phyloP scores from a whole-genome alignment of 805 yeast species.

The Torulaspora quercuum region DNA sequence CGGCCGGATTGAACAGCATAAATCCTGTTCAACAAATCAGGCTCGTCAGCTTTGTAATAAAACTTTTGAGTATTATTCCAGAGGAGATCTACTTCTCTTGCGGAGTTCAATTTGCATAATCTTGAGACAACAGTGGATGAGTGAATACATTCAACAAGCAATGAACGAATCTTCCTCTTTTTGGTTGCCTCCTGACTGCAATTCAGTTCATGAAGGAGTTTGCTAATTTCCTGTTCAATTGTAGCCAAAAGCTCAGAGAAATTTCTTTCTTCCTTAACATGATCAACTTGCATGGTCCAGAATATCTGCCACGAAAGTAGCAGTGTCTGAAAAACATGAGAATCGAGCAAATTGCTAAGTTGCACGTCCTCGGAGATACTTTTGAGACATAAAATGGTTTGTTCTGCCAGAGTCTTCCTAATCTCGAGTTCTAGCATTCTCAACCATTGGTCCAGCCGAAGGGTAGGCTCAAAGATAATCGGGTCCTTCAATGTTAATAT shows the following conservation, averaged over 20 bases:
- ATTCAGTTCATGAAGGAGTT: constrained; percentile 1
- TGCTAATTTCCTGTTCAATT: constrained; percentile 3
- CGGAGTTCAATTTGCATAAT: constrained; percentile 18
- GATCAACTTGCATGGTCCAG: constrained; percentile 51
- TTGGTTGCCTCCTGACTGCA: constrained; percentile 1
- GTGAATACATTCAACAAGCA: constrained; percentile 67
- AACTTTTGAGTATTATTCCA: constrained; percentile 58
- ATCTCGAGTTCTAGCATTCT: constrained; percentile 52
- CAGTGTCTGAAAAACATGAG: constrained; percentile 54
- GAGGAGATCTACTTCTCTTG: constrained; percentile 23
- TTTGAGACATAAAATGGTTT: constrained; percentile 35
- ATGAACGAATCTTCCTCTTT: constrained; percentile 50
- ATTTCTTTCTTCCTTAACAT: constrained; percentile 16
- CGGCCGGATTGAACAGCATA: constrained; percentile 52
- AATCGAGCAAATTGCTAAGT: constrained; percentile 31
- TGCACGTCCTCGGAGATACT: constrained; percentile 14
- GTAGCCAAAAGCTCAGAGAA: background rate
- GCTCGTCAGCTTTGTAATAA: constrained; percentile 33
- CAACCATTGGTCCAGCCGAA: constrained; percentile 55
- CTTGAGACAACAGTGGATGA: constrained; percentile 43
- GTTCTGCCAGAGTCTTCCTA: constrained; percentile 44
- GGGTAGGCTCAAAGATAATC: constrained; percentile 38
- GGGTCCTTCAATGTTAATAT: constrained; percentile 41
- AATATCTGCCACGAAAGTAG: constrained; percentile 53
- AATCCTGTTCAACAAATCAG: constrained; percentile 38